These are phyloP conservation scores for Penicillium turbatum DNA, from an alignment of 495 filamentous ascomycete species.

Conservation along the genomic window DNA sequence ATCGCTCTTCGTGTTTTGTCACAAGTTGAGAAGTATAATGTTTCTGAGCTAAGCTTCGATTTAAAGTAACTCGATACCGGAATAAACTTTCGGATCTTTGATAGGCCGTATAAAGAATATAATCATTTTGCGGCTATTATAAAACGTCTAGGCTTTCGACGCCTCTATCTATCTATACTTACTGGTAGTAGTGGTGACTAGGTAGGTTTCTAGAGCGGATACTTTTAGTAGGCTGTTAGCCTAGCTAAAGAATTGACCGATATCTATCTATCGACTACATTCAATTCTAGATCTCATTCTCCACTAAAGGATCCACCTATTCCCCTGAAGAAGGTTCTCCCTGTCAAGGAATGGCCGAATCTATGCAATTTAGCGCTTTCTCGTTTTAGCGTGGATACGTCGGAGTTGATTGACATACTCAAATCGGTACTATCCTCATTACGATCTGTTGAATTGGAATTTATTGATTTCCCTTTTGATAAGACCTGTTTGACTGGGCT, in stretches of 20 bases:
- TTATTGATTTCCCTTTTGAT: constrained; percentile 13
- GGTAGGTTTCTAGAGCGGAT: constrained; percentile 15
- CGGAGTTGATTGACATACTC: neutral
- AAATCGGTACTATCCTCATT: neutral
- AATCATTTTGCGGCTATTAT: constrained; percentile 10
- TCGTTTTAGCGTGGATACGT: constrained; percentile 5
- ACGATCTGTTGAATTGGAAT: constrained; percentile 5
- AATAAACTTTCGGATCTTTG: constrained; percentile 13
- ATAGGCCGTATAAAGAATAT: constrained; percentile 8
- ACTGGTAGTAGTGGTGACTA: constrained; percentile 11
- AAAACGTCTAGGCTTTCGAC: constrained; percentile 11
- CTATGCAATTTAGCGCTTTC: neutral
- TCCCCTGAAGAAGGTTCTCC: constrained; percentile 10
- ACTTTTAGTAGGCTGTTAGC: constrained; percentile 9
- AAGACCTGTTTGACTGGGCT: constrained; percentile 9
- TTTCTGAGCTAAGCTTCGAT: constrained; percentile 21
- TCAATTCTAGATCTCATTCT: constrained; percentile 5
- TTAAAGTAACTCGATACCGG: constrained; percentile 14
- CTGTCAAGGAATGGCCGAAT: constrained; percentile 14
- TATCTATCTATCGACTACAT: constrained; percentile 13
- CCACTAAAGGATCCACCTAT: constrained; percentile 6
- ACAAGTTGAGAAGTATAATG: constrained; percentile 7
- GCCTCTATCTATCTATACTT: constrained; percentile 14
- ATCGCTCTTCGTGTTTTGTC: constrained; percentile 17
- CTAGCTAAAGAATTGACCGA: constrained; percentile 15